These are phyloP conservation scores for Lactarius sanguifluus DNA, from an alignment of 768 basidiomycete genomes.

Conservation along the genomic window DNA sequence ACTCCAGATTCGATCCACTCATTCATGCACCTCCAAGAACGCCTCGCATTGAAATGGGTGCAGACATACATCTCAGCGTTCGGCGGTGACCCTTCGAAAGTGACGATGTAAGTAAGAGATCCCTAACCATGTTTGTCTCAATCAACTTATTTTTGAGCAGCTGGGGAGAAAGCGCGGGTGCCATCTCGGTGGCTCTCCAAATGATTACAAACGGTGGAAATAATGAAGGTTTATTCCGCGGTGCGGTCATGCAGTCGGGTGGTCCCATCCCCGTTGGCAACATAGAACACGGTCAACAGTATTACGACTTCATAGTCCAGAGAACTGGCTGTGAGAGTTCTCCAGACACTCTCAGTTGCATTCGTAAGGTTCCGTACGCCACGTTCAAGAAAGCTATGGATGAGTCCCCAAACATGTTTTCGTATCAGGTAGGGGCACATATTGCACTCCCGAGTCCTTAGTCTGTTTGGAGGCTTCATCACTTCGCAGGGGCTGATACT, in stretches of 20 bases:
- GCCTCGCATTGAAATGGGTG: constrained; percentile 61
- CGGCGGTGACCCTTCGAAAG: constrained; percentile 63
- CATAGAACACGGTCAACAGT: constrained; percentile 35
- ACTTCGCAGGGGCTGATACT: constrained; percentile 30
- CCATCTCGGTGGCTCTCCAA: constrained; percentile 47
- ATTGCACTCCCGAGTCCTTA: neutral
- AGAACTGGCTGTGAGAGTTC: constrained; percentile 39
- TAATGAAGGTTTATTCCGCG: constrained; percentile 42
- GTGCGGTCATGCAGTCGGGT: constrained; percentile 48
- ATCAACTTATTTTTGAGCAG: constrained; percentile 32
- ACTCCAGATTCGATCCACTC: neutral
- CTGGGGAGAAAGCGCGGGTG: constrained; percentile 56
- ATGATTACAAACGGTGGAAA: constrained; percentile 44
- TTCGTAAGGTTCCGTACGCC: constrained; percentile 40
- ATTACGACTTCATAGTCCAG: constrained; percentile 45
- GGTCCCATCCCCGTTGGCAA: constrained; percentile 38
- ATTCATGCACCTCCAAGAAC: constrained; percentile 39
- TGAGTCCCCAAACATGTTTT: constrained; percentile 36
- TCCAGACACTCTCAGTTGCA: constrained; percentile 44
- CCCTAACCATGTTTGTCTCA: neutral
- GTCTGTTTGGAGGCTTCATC: neutral
- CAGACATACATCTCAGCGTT: constrained; percentile 62
- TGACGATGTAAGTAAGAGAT: constrained; percentile 47
- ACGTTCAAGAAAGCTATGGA: constrained; percentile 38
- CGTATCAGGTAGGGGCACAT: constrained; percentile 35